phyloP scores from a whole-genome alignment of 2,329 filamentous ascomycete genomes.

The Leptographium wingfieldii region DNA sequence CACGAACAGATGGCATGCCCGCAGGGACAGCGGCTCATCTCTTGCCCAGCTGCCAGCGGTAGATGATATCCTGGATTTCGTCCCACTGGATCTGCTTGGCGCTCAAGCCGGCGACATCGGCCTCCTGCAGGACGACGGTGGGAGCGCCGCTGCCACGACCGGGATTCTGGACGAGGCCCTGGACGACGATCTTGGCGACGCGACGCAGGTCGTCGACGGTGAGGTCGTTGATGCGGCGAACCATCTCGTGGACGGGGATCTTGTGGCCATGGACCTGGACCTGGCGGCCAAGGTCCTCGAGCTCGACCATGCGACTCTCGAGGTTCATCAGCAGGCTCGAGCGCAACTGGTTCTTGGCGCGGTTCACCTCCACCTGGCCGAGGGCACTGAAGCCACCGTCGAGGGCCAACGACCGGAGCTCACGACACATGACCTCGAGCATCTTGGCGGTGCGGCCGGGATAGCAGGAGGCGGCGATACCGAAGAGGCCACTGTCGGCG shows the following conservation, averaged over 20 bases:
- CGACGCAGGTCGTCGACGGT: conserved; percentile 69
- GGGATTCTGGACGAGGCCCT: conserved; percentile 60
- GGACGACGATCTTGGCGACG: conserved; percentile 67
- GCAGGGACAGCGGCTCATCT: conserved; percentile 9
- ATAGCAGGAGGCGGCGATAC: conserved; percentile 76
- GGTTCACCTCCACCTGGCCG: conserved; percentile 64
- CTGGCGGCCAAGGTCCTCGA: conserved; percentile 88
- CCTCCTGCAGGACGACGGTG: conserved; percentile 90
- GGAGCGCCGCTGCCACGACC: conserved; percentile 76
- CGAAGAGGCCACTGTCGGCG: conserved; percentile 89
- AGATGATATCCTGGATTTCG: conserved; percentile 78
- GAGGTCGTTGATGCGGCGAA: conserved; percentile 67
- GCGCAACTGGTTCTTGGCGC: conserved; percentile 93
- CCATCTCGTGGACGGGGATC: conserved; percentile 89
- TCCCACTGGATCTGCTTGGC: conserved; percentile 66
- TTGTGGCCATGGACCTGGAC: conserved; percentile 95
- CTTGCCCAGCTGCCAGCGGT: conserved; percentile 69
- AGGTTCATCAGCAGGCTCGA: conserved; percentile 92
- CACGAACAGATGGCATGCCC: no score
- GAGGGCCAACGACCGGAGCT: conserved; percentile 66
- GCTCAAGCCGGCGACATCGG: conserved; percentile 57
- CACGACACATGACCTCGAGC: conserved; percentile 91
- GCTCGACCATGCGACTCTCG: conserved; percentile 91
- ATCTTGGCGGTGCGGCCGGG: conserved; percentile 68
- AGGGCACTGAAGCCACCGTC: conserved; percentile 64